Percentiles rank a stretch among this genome's conserved stretches.
Evolutionary conservation across 78 protist genomes (phyloP).

Genomic region (Salpingoeca rosetta): DNA sequence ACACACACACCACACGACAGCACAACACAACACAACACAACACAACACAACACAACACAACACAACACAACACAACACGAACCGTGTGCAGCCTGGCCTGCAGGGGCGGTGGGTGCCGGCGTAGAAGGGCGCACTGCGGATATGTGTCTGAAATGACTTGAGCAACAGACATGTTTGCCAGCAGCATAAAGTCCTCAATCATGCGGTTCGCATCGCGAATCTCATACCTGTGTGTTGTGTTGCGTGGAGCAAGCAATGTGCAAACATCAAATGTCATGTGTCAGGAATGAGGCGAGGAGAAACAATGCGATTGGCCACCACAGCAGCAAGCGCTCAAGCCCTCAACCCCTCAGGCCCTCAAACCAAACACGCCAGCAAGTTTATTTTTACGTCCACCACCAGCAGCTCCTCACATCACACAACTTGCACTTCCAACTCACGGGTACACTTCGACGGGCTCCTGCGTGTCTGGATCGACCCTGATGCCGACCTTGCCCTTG

Average conservation of each 20-base stretch:
- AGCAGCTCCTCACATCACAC: too few relatives aligned
- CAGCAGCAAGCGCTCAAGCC: too few relatives aligned
- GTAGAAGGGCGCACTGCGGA: constrained; percentile 67
- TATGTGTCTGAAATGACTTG: constrained; percentile 28
- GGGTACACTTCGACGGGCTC: neutral
- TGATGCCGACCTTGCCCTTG: neutral
- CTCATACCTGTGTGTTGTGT: constrained; percentile 17
- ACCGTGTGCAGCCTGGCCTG: neutral
- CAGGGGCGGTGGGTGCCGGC: constrained; percentile 79
- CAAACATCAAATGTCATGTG: neutral
- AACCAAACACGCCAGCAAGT: neutral
- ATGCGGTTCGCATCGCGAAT: constrained; percentile 35
- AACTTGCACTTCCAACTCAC: too few relatives aligned
- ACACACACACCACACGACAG: neutral
- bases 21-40: neutral
- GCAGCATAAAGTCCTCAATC: constrained; percentile 90
- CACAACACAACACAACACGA: neutral
- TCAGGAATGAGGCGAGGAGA: neutral
- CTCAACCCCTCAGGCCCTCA: constrained; percentile 22
- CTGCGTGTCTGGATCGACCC: neutral
- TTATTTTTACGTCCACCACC: too few relatives aligned
- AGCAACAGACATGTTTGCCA: constrained; percentile 88
- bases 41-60: neutral
- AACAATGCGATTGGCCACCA: neutral
- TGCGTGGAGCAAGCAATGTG: neutral